Evolutionary conservation across 306 rosid species (phyloP), one percentile per base, ranked within the genome.

Genomic region (Cicer pinnatifidum): DNA sequence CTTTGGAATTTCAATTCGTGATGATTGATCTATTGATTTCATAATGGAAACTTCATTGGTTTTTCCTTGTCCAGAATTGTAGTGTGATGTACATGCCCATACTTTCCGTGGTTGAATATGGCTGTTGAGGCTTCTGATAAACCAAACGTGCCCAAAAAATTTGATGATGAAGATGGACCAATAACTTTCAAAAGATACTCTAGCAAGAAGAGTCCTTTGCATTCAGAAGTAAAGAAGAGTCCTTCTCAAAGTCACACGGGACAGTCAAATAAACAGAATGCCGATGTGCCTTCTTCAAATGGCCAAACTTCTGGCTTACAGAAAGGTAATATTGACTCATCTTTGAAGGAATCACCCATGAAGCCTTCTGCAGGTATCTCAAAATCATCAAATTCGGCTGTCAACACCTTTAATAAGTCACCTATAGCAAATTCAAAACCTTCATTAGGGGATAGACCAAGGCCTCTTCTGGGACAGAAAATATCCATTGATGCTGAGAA

Each of bases 71-170:
- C 20, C 81, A 74, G 85, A 77, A 47, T 57, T 77, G 60, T 16
- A 40, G 75, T 81, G 78, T 84, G 77, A 84, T 80, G 70, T 63
- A 54, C 73, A 59, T 80, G 81, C 75, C 17, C 12, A 37, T 45
- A 77, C 41, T 56, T 47, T 69, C 56, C 10, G 47, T 45, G 39
- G 65, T 69, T 78, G 81, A 52, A 81, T 78, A 84, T 84, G 85
- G 88, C 88, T 78, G 79, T 81, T 33, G 88, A 84, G 76, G 67
- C 83, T 81, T 74, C 85, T n/a, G 71, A 16, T 69, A 81, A 78
- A 81, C 71, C 78, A 11, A 78, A 51, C 54, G 2, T 81, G 57
- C 75, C 79, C 0, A 23, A 35, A 51, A 63, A 58, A 8, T 58
- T 46, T n/a, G 83, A 64, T 1, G 83, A 56, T 11, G 74, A 73